Percentiles rank a stretch among this genome's conserved stretches.
These are phyloP conservation scores for Globisporangium nunn DNA, from an alignment of 352 stramenopile genomes.

Conservation along the genomic window DNA sequence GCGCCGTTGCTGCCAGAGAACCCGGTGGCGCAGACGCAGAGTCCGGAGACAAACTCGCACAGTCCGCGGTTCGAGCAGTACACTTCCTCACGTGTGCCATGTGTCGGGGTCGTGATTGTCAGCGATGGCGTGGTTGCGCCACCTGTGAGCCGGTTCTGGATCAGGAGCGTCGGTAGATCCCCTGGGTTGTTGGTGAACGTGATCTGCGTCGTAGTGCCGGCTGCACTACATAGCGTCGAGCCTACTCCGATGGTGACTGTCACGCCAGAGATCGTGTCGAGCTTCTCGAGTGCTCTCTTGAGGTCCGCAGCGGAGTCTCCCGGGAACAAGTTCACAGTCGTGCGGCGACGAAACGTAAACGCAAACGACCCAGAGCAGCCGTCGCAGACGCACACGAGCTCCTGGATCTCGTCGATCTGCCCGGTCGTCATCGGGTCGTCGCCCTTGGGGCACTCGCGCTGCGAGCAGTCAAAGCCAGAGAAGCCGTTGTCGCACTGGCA, in stretches of 20 bases:
- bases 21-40: constrained; percentile 60
- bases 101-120: constrained; percentile 11
- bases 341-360: constrained; percentile 54
- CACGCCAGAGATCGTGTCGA: constrained; percentile 51
- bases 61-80: constrained; percentile 84
- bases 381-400: constrained; percentile 44
- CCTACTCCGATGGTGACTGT: constrained; percentile 16
- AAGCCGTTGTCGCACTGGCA: constrained; percentile 72
- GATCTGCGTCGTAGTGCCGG: constrained; percentile 41
- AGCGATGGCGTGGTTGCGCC: constrained; percentile 9
- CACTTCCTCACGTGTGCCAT: constrained; percentile 41
- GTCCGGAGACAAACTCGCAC: constrained; percentile 49
- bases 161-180: constrained; percentile 36
- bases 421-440: constrained; percentile 52
- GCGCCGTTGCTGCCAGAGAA: constrained; percentile 60
- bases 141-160: constrained; percentile 37
- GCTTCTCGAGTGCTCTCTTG: constrained; percentile 41
- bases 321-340: constrained; percentile 43
- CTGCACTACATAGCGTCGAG: constrained; percentile 26
- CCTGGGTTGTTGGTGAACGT: constrained; percentile 70
- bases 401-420: constrained; percentile 35
- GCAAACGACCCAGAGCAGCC: constrained; percentile 47
- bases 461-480: constrained; percentile 54
- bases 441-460: constrained; percentile 43
- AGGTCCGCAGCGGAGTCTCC: constrained; percentile 27